Conservation (phyloP, 2,329 filamentous ascomycete genomes). For the Fusarium sp. region DNA sequence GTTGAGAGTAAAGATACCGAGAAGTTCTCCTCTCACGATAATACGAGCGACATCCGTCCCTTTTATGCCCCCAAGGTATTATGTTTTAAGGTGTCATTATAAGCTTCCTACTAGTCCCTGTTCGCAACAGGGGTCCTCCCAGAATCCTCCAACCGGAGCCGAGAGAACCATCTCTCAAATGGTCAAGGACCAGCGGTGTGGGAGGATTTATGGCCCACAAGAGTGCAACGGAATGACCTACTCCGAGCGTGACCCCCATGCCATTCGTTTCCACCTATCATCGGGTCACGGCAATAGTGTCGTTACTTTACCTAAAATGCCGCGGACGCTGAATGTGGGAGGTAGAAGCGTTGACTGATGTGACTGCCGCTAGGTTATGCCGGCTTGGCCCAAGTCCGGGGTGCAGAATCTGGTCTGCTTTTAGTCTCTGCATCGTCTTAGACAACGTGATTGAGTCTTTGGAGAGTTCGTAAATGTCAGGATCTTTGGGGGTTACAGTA, state of each 20-base stretch:
- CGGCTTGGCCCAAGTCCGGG: background rate
- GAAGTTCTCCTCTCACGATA: background rate
- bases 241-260: background rate
- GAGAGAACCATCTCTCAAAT: background rate
- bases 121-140: background rate
- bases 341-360: background rate
- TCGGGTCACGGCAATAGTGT: background rate
- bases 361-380: background rate
- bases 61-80: background rate
- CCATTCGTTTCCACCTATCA: background rate
- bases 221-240: background rate
- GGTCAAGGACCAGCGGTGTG: background rate
- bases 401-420: background rate
- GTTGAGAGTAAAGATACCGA: background rate
- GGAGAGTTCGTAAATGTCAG: background rate
- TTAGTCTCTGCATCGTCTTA: background rate
- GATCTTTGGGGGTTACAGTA: background rate
- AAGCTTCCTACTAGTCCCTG: background rate
- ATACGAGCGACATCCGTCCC: background rate
- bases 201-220: background rate
- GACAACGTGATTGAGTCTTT: background rate
- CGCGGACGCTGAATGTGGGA: background rate
- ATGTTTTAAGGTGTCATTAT: background rate
- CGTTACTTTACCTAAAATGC: background rate
- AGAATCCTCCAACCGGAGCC: background rate